A percentile compares a stretch with the other conserved stretches of the same genome.
phyloP scores from a whole-genome alignment of 169 alveolate species.

The Eimeria praecox region DNA sequence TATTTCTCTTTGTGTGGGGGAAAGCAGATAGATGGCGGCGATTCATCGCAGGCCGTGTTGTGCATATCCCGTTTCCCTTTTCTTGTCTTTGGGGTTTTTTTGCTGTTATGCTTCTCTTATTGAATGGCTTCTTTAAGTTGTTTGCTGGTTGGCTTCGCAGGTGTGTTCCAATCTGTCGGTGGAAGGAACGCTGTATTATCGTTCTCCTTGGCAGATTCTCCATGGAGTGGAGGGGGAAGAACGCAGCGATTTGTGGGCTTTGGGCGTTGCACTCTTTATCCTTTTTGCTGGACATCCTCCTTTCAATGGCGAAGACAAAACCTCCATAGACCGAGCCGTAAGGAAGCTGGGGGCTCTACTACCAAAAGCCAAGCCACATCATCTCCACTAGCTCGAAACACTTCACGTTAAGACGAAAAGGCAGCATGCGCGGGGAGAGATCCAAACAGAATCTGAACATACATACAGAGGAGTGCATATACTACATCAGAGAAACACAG shows the following conservation, averaged over 20 bases:
- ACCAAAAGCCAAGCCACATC: no score
- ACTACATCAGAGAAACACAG: neutral
- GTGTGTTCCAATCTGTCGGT: neutral
- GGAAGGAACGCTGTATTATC: slow-evolving; percentile 82
- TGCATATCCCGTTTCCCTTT: neutral
- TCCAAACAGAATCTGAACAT: neutral
- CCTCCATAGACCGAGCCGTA: slow-evolving; percentile 84
- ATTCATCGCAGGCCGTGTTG: no score
- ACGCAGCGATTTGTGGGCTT: slow-evolving; percentile 82
- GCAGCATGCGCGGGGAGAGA: neutral
- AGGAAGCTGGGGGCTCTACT: neutral
- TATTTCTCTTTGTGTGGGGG: neutral
- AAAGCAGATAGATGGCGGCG: neutral
- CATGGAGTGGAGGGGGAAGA: slow-evolving; percentile 75
- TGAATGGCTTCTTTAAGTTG: neutral
- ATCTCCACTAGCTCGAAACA: no score
- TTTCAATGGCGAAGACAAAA: slow-evolving; percentile 92
- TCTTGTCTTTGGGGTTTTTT: neutral
- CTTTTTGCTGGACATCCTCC: slow-evolving; percentile 91
- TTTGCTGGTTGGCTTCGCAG: neutral
- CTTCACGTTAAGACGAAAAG: no score
- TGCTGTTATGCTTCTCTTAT: neutral
- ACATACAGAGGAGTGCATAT: neutral
- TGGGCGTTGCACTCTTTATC: slow-evolving; percentile 87
- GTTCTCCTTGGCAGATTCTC: slow-evolving; percentile 77